A percentile compares a stretch with the other conserved stretches of the same genome.
Conservation (phyloP, 2,329 filamentous ascomycete genomes). For the Aspergillus niger region DNA sequence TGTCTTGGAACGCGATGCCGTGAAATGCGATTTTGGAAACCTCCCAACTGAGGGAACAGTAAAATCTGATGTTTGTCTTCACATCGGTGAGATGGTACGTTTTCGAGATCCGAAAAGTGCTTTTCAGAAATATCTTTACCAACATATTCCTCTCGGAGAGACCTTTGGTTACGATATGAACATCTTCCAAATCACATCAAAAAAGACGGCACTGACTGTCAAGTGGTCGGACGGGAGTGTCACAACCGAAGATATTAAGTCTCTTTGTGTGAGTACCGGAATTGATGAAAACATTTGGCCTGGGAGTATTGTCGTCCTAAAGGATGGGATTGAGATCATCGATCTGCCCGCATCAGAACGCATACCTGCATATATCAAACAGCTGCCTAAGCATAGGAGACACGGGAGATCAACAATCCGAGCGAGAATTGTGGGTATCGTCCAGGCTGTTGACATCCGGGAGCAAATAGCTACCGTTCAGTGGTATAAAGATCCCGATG, state of each 20-base stretch:
- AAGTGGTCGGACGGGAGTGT: constrained; percentile 61
- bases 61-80: constrained; percentile 32
- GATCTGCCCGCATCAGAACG: background rate
- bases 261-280: constrained; percentile 35
- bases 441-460: constrained; percentile 58
- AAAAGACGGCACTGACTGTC: constrained; percentile 54
- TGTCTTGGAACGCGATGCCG: constrained; percentile 17
- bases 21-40: constrained; percentile 28
- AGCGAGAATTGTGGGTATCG: constrained; percentile 55
- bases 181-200: constrained; percentile 55
- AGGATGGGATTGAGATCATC: constrained; percentile 38
- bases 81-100: constrained; percentile 52
- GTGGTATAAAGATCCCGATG: constrained; percentile 52
- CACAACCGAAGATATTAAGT: constrained; percentile 49
- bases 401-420: constrained; percentile 21
- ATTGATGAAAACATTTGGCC: constrained; percentile 60
- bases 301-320: constrained; percentile 56
- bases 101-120: constrained; percentile 58
- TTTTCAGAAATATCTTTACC: constrained; percentile 54
- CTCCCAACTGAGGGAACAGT: constrained; percentile 13
- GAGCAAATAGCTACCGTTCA: constrained; percentile 59
- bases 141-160: constrained; percentile 48
- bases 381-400: background rate
- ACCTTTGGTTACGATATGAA: constrained; percentile 62
- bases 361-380: background rate